Percentiles rank a stretch among this genome's conserved stretches.
These are phyloP conservation scores for Haplosporangium sp. DNA, from an alignment of 371 early-diverging fungal genomes.

Conservation along the genomic window DNA sequence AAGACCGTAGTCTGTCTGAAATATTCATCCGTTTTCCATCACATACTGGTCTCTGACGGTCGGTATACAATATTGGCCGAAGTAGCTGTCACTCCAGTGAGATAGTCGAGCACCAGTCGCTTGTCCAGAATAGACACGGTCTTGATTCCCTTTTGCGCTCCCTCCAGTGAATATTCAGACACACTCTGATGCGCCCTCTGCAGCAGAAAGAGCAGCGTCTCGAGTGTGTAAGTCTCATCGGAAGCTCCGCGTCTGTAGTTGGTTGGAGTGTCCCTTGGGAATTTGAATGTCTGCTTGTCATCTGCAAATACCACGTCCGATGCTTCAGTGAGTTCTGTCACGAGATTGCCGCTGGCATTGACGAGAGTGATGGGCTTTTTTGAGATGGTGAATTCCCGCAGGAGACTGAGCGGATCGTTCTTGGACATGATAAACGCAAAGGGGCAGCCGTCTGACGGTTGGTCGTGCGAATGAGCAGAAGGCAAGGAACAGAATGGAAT, in stretches of 20 bases:
- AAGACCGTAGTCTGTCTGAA: too few relatives aligned
- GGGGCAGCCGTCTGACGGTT: too few relatives aligned
- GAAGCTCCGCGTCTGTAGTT: constrained; percentile 67
- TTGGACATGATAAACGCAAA: too few relatives aligned
- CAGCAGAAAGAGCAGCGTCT: constrained; percentile 79
- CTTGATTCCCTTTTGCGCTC: constrained; percentile 68
- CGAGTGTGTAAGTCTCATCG: constrained; percentile 76
- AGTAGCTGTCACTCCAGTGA: constrained; percentile 74
- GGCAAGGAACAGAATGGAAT: too few relatives aligned
- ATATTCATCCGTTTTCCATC: not conserved
- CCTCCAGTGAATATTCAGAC: constrained; percentile 77
- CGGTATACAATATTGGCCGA: constrained; percentile 59
- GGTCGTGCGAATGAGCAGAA: too few relatives aligned
- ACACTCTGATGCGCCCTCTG: constrained; percentile 74
- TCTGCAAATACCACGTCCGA: constrained; percentile 66
- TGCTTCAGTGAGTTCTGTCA: constrained; percentile 67
- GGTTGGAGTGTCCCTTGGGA: constrained; percentile 70
- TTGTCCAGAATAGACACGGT: constrained; percentile 81
- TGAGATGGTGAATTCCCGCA: constrained; percentile 71
- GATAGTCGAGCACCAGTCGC: constrained; percentile 75
- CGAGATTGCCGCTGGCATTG: constrained; percentile 57
- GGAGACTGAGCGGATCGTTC: constrained; percentile 65
- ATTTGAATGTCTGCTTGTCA: constrained; percentile 53
- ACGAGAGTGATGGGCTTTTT: constrained; percentile 65
- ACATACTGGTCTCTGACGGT: constrained; percentile 42